Evolutionary conservation across 2,329 filamentous ascomycete species (phyloP), one percentile per base, ranked within the genome.

Genomic region (Peltaster fructicola): DNA sequence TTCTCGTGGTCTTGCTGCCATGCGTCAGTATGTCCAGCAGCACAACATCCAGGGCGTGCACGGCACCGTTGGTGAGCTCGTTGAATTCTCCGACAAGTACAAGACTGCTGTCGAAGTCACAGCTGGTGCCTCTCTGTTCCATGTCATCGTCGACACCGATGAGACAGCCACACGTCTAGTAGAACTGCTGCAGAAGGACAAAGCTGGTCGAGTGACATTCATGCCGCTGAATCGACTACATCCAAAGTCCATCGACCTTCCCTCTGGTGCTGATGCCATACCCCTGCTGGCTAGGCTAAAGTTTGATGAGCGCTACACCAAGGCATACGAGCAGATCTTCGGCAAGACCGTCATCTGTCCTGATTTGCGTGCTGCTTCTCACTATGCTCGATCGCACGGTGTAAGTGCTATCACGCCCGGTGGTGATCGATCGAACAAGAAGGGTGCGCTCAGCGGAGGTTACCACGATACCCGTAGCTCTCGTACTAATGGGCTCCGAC

Each of bases 281-380:
- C 80, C 82, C 1, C 68, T 98, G 39, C 61, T 93, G 29, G 75
- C 72, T 43, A 92, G 90, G 52, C 66, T 95, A 31, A 65, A 69
- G 23, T 98, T 74, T 43, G 76, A 93, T 25, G 44, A 63, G 2
- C 61, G 57, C 32, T 93, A 74, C 39, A 80, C 90, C 30, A 75
- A 70, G 40, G 88, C 88, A 0, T 88, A 98, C 48, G 73, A 79
- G 44, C 84, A 93, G 46, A 81, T 98, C 1, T 98, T 98, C 52
- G 88, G 84, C 22, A 90, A 81, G 51, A 88, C 81, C 0, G 81
- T 98, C 25, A 76, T 98, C 28, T 95, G 88, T 38, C 84, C 85
- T 3, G 91, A 81, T 38, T 57, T 98, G 33, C 69, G 78, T 23
- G 69, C 92, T 30, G 88, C 84, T 23, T 70, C 77, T 8, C 82